Percentiles rank a stretch among this genome's conserved stretches.
Conservation (phyloP, 2,329 filamentous ascomycete species). For the Cladorrhinum sp. region DNA sequence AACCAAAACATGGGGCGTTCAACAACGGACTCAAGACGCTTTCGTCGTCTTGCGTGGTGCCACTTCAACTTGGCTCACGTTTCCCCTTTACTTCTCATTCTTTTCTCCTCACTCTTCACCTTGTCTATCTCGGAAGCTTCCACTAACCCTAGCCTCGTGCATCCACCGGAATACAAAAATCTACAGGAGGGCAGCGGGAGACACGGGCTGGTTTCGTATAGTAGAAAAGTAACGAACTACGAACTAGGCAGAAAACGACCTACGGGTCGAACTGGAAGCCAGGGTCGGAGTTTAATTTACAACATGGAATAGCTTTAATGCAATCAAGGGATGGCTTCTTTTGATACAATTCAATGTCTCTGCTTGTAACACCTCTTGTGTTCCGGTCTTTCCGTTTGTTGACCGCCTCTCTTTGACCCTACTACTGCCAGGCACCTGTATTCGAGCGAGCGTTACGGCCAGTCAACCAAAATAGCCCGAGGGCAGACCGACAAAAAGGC, state of each 20-base stretch:
- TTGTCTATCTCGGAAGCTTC: slow-evolving; percentile 17
- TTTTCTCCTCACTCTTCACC: slow-evolving; percentile 26
- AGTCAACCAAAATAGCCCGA: background rate
- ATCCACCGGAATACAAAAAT: background rate
- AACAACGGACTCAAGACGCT: slow-evolving; percentile 70
- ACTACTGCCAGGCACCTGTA: background rate
- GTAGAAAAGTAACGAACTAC: too few species aligned
- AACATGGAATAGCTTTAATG: background rate
- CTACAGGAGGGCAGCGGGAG: background rate
- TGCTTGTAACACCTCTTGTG: background rate
- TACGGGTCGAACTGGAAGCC: too few species aligned
- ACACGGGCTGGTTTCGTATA: too few species aligned
- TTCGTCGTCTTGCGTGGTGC: slow-evolving; percentile 55
- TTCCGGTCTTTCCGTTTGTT: background rate
- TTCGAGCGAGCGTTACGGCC: background rate
- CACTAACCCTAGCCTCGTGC: slow-evolving; percentile 1
- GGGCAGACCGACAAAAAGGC: background rate
- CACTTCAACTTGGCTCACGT: slow-evolving; percentile 64
- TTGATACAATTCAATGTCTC: background rate
- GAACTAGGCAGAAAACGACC: too few species aligned
- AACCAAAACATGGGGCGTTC: slow-evolving; percentile 81
- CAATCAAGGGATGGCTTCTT: background rate
- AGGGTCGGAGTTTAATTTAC: background rate
- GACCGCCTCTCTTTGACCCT: background rate
- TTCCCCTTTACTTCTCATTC: slow-evolving; percentile 36